Evolutionary conservation across 441 rosid genomes (phyloP), one percentile per base, ranked within the genome.

Genomic region (Pelargonium myrrhifolium): DNA sequence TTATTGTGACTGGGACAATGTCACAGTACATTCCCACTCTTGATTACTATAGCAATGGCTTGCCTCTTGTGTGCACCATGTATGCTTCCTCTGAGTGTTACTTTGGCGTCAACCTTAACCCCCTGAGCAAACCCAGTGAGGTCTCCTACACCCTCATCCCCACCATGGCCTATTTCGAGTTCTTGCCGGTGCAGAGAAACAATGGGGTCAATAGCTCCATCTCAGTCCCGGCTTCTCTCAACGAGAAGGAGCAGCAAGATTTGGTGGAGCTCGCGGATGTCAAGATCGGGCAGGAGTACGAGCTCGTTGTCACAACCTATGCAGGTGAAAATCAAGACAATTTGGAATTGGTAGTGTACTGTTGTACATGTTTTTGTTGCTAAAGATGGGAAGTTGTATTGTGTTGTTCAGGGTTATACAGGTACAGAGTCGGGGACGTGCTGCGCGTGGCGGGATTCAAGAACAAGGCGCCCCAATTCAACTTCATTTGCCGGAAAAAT

Each of bases 111-210:
- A 74, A 74, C 69, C 68, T 74, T 9, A 60, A 74, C 11, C 77
- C 77, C 15, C 56, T 74, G 7, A 35, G 72, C 73, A 60, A 74
- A 22, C 77, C 77, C 4, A 69, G 72, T 43, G 77, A 74, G 12
- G 77, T 74, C 39, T 65, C 77, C 53, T 74, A 74, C 72, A 74
- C 77, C 17, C 67, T 74, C 49, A 74, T 74, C 40, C 77, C 77
- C 66, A 74, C 73, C 39, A 74, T 74, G 77, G 77, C 67, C 45
- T 74, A 74, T 68, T 74, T 74, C 31, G 77, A 74, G 77, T 74
- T 74, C 70, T 60, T 74, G 53, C 77, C 77, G 3, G 77, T 74
- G 6, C 62, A 65, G 4, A 61, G 77, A 11, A 69, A 61, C 77
- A 70, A 70, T 37, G 70, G 70, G 3, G 60, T 61, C 68, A 35